These are phyloP conservation scores for Codiaeum variegatum DNA, from an alignment of 441 rosid genomes.

Conservation along the genomic window DNA sequence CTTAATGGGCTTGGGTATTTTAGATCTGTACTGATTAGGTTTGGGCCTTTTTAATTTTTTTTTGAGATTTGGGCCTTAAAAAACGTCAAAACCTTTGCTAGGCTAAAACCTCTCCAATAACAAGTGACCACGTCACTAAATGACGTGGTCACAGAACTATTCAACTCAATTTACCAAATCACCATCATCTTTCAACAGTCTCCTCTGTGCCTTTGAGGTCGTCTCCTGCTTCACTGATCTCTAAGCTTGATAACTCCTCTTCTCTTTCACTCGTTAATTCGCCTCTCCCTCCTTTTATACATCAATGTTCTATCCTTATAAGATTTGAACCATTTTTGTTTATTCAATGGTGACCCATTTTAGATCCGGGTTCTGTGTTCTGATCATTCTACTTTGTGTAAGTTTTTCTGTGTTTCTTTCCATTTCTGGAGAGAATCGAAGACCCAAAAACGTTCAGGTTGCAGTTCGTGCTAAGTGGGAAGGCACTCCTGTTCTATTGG, in stretches of 20 bases:
- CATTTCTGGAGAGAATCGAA: slow-evolving; percentile 59
- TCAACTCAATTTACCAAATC: neutral
- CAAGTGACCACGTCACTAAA: neutral
- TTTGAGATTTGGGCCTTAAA: too few relatives aligned
- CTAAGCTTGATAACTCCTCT: neutral
- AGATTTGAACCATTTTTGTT: neutral
- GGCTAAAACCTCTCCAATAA: neutral
- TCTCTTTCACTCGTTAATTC: neutral
- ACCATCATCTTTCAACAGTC: neutral
- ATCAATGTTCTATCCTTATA: slow-evolving; percentile 34
- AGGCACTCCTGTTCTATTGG: slow-evolving; percentile 93
- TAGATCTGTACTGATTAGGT: too few relatives aligned
- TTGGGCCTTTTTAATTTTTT: too few relatives aligned
- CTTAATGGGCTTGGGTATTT: too few relatives aligned
- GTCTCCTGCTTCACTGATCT: slow-evolving; percentile 11
- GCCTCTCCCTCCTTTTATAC: neutral
- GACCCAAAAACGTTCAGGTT: slow-evolving; percentile 90
- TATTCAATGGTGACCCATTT: slow-evolving; percentile 43
- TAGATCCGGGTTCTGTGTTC: slow-evolving; percentile 55
- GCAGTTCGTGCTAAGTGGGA: slow-evolving; percentile 91
- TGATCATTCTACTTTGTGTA: slow-evolving; percentile 37
- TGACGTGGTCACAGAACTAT: neutral
- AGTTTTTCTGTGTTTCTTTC: slow-evolving; percentile 32
- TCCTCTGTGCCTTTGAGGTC: slow-evolving; percentile 1
- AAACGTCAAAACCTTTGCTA: too few relatives aligned